Evolutionary conservation across 2,329 filamentous ascomycete species (phyloP).

Genomic region (Pseudopithomyces maydicus): DNA sequence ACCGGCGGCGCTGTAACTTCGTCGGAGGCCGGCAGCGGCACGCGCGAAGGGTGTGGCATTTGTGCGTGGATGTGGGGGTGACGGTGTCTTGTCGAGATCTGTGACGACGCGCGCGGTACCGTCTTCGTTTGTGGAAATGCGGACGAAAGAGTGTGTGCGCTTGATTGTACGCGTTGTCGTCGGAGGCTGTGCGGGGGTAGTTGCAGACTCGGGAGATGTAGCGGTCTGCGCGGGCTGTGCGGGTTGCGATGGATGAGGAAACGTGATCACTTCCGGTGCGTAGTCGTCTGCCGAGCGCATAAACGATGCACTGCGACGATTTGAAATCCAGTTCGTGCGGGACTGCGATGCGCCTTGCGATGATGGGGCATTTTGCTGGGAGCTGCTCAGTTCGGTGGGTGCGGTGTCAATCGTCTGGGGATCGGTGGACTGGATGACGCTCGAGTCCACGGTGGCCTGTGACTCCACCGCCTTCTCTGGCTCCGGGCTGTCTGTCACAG

Average conservation of each 20-base stretch:
- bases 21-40: constrained; percentile 61
- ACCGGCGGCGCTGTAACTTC: constrained; percentile 71
- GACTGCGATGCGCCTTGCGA: constrained; percentile 39
- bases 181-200: constrained; percentile 46
- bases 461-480: constrained; percentile 19
- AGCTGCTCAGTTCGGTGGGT: constrained; percentile 33
- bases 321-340: constrained; percentile 50
- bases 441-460: constrained; percentile 23
- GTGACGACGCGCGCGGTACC: constrained; percentile 87
- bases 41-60: constrained; percentile 48
- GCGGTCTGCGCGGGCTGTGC: neutral
- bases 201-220: constrained; percentile 52
- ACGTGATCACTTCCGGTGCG: constrained; percentile 35
- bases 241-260: constrained; percentile 28
- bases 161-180: constrained; percentile 53
- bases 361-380: constrained; percentile 36
- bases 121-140: constrained; percentile 82
- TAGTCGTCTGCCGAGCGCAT: constrained; percentile 42
- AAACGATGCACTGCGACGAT: constrained; percentile 51
- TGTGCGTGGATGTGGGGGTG: constrained; percentile 62
- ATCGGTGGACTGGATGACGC: constrained; percentile 27
- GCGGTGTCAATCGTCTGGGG: constrained; percentile 27
- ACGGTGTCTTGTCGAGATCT: constrained; percentile 71
- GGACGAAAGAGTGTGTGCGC: constrained; percentile 61
- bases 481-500: constrained; percentile 2